Evolutionary conservation across 768 basidiomycete genomes (phyloP).

Genomic region (Nevesoporus exiguus): DNA sequence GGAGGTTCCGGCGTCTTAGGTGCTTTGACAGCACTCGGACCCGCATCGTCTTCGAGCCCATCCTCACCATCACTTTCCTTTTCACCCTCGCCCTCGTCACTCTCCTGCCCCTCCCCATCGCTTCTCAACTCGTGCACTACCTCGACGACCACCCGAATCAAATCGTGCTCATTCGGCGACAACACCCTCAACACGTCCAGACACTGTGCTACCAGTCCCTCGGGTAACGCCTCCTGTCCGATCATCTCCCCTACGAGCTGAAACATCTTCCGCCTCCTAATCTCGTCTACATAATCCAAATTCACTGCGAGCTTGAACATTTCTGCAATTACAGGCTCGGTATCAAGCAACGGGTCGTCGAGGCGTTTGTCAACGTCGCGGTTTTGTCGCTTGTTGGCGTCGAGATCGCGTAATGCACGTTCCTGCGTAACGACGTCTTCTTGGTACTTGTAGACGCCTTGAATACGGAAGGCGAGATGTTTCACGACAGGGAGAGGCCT

Average conservation of each 20-base stretch:
- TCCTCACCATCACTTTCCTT: slow-evolving; percentile 19
- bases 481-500: slow-evolving; percentile 80
- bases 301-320: slow-evolving; percentile 74
- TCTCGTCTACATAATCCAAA: slow-evolving; percentile 90
- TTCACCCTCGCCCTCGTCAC: slow-evolving; percentile 33
- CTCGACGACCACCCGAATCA: slow-evolving; percentile 87
- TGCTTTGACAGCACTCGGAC: slow-evolving; percentile 5
- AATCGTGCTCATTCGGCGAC: slow-evolving; percentile 71
- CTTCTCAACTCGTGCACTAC: slow-evolving; percentile 75
- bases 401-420: slow-evolving; percentile 24
- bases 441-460: slow-evolving; percentile 59
- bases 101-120: slow-evolving; percentile 34
- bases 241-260: slow-evolving; percentile 85
- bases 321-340: slow-evolving; percentile 73
- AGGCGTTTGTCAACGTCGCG: slow-evolving; percentile 45
- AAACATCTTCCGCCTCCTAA: slow-evolving; percentile 85
- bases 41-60: slow-evolving; percentile 3
- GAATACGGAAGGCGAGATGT: slow-evolving; percentile 70
- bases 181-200: slow-evolving; percentile 79
- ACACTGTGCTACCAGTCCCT: slow-evolving; percentile 64
- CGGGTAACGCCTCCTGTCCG: slow-evolving; percentile 64
- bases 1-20: slow-evolving; percentile 21
- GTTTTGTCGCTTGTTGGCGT: slow-evolving; percentile 34
- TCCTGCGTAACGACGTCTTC: slow-evolving; percentile 41
- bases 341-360: slow-evolving; percentile 31